Evolutionary conservation across 2,329 filamentous ascomycete species (phyloP), one percentile per base, ranked within the genome.

Genomic region (Fusarium irregulare): DNA sequence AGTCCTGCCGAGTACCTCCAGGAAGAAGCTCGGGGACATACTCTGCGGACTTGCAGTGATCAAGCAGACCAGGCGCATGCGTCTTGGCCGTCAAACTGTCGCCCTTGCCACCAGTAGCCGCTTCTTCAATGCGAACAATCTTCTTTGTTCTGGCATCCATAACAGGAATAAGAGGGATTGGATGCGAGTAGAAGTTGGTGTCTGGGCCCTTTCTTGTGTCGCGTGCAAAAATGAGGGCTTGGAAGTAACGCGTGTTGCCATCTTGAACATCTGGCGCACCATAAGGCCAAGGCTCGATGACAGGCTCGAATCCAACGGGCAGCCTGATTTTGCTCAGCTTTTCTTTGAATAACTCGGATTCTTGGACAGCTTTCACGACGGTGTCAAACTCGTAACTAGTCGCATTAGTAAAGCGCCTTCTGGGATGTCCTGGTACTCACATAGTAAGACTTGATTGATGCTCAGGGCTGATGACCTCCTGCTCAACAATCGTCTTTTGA

Each of bases 141-240:
- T 79, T 73, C 4, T 70, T 68, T 13, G 73, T 79, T 3, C 67
- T 56, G 4, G 68, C 72, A 27, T 80, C 77, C 68, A 80, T 76
- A 21, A 87, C 77, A 6, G 83, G 83, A 32, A 84, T 82, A 25
- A 85, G 75, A 1, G 83, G 83, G 14, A 88, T 76, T 0, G 87
- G 86, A 50, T 86, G 88, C 1, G 85, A 84, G 67, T 88, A 88
- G 57, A 84, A 84, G 67, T 88, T 88, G 13, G 85, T 81, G 62
- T 88, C 86, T 0, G 77, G 76, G 32, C 77, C 76, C 30, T 64
- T 77, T 18, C 72, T 60, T 1, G 73, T 73, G 50, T 80, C 75
- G 4, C 72, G 71, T 0, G 74, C 79, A 34, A 80, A 80, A 45
- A 78, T 71, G 0, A 80, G 71, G 11, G 72, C 78, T 48, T 80